Evolutionary conservation across 1,284 basidiomycete genomes (phyloP).

Genomic region (Sutorius eximius): DNA sequence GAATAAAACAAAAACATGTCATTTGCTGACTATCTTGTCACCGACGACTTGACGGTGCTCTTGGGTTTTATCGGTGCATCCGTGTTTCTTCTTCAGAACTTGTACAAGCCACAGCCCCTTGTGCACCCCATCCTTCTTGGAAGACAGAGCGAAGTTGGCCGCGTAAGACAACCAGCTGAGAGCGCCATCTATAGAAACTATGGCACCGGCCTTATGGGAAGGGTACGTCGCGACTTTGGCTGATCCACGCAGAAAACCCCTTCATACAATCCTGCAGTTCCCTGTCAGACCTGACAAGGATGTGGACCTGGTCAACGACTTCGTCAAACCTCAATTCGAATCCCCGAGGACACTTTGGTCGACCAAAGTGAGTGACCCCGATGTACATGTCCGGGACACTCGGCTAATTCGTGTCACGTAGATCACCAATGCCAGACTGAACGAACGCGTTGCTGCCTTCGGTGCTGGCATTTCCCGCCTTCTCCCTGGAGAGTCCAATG

Average conservation of each 20-base stretch:
- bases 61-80: conserved; percentile 71
- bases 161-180: conserved; percentile 70
- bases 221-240: conserved; percentile 46
- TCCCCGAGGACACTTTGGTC: conserved; percentile 72
- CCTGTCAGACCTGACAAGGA: conserved; percentile 70
- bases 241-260: not conserved
- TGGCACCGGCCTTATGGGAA: conserved; percentile 72
- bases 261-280: conserved; percentile 48
- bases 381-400: not conserved
- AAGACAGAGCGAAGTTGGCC: conserved; percentile 78
- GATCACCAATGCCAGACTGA: conserved; percentile 68
- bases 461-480: conserved; percentile 68
- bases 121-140: conserved; percentile 82
- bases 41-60: conserved; percentile 74
- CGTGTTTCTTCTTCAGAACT: conserved; percentile 69
- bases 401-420: conserved; percentile 28
- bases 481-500: conserved; percentile 61
- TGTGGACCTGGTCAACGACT: conserved; percentile 61
- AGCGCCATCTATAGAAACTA: conserved; percentile 83
- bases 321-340: conserved; percentile 66
- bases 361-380: conserved; percentile 51
- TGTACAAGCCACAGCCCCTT: conserved; percentile 75
- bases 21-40: conserved; percentile 56
- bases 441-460: conserved; percentile 64
- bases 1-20: conserved; percentile 37